Evolutionary conservation across 495 filamentous ascomycete species (phyloP).

Genomic region (Gamarada debralockiae): DNA sequence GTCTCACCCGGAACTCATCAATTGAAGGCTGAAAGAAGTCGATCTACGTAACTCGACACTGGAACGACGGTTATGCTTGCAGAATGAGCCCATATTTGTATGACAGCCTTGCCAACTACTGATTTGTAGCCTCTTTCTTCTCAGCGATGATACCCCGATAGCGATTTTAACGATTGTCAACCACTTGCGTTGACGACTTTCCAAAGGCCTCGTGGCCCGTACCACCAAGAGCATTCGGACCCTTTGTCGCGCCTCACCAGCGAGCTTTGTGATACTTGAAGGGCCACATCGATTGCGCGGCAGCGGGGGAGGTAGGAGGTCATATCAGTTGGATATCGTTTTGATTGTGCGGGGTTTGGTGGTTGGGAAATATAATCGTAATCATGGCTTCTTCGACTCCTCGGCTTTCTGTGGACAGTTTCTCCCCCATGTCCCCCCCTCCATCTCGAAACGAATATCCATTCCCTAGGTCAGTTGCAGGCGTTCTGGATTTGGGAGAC

Average conservation of each 20-base stretch:
- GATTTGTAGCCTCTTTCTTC: neutral
- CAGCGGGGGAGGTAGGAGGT: slow-evolving; percentile 16
- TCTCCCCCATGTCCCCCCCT: slow-evolving; percentile 49
- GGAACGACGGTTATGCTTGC: neutral
- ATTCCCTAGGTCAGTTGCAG: slow-evolving; percentile 35
- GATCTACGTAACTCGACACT: no score
- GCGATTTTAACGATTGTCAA: slow-evolving; percentile 9
- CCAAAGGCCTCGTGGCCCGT: slow-evolving; percentile 15
- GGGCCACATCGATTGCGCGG: neutral
- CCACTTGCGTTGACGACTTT: slow-evolving; percentile 20
- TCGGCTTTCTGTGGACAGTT: slow-evolving; percentile 68
- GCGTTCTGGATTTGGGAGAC: neutral
- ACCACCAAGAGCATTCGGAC: neutral
- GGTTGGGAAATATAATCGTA: neutral
- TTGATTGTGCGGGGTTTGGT: neutral
- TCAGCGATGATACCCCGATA: slow-evolving; percentile 27
- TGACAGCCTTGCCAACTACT: neutral
- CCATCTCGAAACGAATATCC: slow-evolving; percentile 55
- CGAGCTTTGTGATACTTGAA: neutral
- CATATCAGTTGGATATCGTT: neutral
- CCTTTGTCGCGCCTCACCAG: neutral
- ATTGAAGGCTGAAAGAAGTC: slow-evolving; percentile 7
- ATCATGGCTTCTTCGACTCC: slow-evolving; percentile 63
- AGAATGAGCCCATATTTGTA: neutral
- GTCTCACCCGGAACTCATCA: neutral